Evolutionary conservation across 228 moss, liverwort and hornwort species (phyloP), one percentile per base, ranked within the genome.

Genomic region (Sphagnum magellanicum): DNA sequence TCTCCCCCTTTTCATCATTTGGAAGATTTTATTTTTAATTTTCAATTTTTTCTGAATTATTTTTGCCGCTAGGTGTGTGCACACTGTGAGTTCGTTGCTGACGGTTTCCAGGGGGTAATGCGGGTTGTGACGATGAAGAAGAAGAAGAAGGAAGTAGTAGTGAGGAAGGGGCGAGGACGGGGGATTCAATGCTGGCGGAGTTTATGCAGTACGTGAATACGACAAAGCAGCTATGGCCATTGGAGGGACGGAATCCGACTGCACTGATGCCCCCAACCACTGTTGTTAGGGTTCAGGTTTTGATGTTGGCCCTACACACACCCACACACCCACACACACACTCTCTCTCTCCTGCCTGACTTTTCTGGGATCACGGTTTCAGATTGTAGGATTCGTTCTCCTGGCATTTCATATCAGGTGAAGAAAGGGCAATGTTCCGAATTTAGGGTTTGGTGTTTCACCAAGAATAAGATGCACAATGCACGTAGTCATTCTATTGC

Each of bases 211-310:
- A 92, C 82, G 92, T 92, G 61, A 85, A 92, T 74, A 50, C 81
- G 16, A 87, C 92, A 58, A 79, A 90, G 61, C 92, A 89, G 67
- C 67, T 80, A 57, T 92, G 92, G 92, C 92, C 90, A 8, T 78
- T 92, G 67, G 92, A 92, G 74, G 92, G 85, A 16, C 86, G 89
- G 70, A 87, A 78, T 7, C 89, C 92, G 46, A 89, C 87, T 5
- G 82, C 81, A 52, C 92, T 92, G 17, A 89, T 92, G 92, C 92
- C 92, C 52, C 89, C 92, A 11, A 87, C 85, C 16, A 85, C 89
- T 49, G 83, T 92, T 63, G 85, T 92, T 50, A 70, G 81, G 70
- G 89, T 87, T 60, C 83, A 80, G 77, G 88, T 85, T 32, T 32
- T 32, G 32, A 32, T 32, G 32, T 3, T 32, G 32, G 32, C 32